Base-by-base conservation (phyloP, 495 filamentous ascomycete genomes). In the Parathielavia appendiculata region DNA sequence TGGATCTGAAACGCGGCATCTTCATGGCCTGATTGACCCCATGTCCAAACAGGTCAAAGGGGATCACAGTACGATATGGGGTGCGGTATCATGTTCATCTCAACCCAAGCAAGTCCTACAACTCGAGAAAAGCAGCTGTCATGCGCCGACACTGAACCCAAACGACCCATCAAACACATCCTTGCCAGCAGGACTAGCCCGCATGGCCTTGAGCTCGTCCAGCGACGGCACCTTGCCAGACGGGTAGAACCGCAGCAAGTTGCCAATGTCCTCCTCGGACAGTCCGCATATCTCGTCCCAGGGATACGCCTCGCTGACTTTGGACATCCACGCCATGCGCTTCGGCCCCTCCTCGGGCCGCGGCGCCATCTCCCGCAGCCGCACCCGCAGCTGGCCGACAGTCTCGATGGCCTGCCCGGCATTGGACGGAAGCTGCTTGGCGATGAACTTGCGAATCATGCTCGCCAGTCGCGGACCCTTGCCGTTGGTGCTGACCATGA, bases 401-500 rank as follows among this genome's bases (percentile, higher is more conserved):
- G 87, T 86, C 70, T 85, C 78, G 53, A 97, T 90, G 0, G 95
- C 92, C 19, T 83, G 80, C 1, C 93, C 93, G 36, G 87, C 83
- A 59, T 92, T 87, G 5, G 68, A 63, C 0, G 95, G 93, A 56
- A 98, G 71, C 35, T 75, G 80, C 22, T 75, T 80, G 14, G 89
- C 92, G 61, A 98, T 96, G 69, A 87, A 83, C 71, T 86, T 82
- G 49, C 95, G 75, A 39, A 98, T 86, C 54, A 92, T 85, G 59
- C 87, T 92, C 13, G 93, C 93, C 56, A 97, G 70, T 73, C 92
- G 87, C 1, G 93, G 93, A 0, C 93, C 93, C 68, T 97, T 97
- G 9, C 93, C 93, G 70, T 97, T 97, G 12, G 93, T 98, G 70
- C 87, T 91, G 49, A 98, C 91, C 93, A 98, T 98, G 60, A 98